These are phyloP conservation scores for Penstemon newberryi DNA, from an alignment of 257 asterid genomes.

Conservation along the genomic window DNA sequence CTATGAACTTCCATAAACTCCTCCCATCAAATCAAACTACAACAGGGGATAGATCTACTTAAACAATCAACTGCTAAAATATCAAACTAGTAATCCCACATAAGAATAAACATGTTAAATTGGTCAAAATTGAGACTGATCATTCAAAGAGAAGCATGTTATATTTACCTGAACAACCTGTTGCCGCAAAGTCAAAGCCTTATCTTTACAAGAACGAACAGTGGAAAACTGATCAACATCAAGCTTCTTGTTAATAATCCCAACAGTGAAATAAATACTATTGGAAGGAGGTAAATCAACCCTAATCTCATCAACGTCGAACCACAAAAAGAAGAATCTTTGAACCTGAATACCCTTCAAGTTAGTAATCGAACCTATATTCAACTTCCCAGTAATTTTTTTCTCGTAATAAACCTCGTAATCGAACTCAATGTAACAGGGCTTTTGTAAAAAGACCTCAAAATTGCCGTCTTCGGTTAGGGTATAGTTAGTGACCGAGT, in stretches of 20 bases:
- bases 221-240: conserved; percentile 70
- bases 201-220: conserved; percentile 71
- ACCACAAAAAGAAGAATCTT: conserved; percentile 78
- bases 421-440: conserved; percentile 79
- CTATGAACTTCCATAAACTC: not conserved
- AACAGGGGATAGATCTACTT: too few relatives aligned
- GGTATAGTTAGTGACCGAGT: conserved; percentile 66
- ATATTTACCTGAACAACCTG: conserved; percentile 48
- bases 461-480: conserved; percentile 73
- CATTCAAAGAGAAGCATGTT: not conserved
- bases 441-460: conserved; percentile 55
- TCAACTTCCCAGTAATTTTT: conserved; percentile 69
- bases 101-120: not conserved
- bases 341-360: conserved; percentile 80
- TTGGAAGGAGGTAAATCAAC: conserved; percentile 85
- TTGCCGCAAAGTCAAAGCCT: conserved; percentile 44
- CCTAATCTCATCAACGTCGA: conserved; percentile 76
- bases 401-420: conserved; percentile 77
- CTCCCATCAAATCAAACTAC: not conserved
- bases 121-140: not conserved
- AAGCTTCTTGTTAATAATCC: conserved; percentile 80
- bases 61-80: not conserved
- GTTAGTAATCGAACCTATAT: conserved; percentile 61
- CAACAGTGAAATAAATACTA: conserved; percentile 81
- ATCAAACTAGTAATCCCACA: too few relatives aligned